A percentile compares a stretch with the other conserved stretches of the same genome.
phyloP scores from a whole-genome alignment of 2,329 filamentous ascomycete species.

The Apiospora saccharicola region DNA sequence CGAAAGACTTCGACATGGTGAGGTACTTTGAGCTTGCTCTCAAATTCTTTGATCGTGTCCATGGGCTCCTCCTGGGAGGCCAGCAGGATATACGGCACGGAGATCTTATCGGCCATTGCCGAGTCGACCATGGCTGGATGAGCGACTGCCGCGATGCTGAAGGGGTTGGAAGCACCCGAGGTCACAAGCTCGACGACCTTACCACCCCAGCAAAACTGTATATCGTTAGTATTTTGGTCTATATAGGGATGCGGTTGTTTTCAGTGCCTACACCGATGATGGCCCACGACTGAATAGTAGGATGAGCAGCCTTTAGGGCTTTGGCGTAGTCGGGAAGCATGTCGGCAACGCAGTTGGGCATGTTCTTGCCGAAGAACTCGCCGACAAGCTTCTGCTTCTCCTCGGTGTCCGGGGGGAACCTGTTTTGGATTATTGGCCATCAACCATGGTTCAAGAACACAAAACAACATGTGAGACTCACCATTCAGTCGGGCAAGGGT shows the following conservation, averaged over 20 bases:
- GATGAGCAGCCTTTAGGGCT: neutral
- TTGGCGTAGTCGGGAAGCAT: constrained; percentile 49
- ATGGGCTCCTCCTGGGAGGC: constrained; percentile 57
- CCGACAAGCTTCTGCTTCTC: constrained; percentile 66
- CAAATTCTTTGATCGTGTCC: constrained; percentile 59
- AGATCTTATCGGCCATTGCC: neutral
- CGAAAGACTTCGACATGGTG: constrained; percentile 68
- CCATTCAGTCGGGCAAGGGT: constrained; percentile 63
- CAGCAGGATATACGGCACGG: constrained; percentile 1
- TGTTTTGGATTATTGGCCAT: too few relatives aligned
- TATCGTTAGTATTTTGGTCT: constrained; percentile 55
- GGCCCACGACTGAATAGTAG: neutral
- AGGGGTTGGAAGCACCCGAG: constrained; percentile 47
- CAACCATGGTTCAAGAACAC: too few relatives aligned
- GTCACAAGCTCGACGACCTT: constrained; percentile 63
- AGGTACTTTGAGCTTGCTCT: constrained; percentile 51
- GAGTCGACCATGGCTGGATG: constrained; percentile 62
- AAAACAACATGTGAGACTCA: too few relatives aligned
- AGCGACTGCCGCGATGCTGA: neutral
- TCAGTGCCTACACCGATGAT: neutral
- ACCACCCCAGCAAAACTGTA: constrained; percentile 69
- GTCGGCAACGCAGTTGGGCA: constrained; percentile 53
- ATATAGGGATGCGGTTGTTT: constrained; percentile 42
- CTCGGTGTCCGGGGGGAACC: constrained; percentile 61
- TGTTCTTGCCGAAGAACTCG: constrained; percentile 60